Evolutionary conservation across 257 asterid genomes (phyloP).

Genomic region (Nicotiana attenuata): DNA sequence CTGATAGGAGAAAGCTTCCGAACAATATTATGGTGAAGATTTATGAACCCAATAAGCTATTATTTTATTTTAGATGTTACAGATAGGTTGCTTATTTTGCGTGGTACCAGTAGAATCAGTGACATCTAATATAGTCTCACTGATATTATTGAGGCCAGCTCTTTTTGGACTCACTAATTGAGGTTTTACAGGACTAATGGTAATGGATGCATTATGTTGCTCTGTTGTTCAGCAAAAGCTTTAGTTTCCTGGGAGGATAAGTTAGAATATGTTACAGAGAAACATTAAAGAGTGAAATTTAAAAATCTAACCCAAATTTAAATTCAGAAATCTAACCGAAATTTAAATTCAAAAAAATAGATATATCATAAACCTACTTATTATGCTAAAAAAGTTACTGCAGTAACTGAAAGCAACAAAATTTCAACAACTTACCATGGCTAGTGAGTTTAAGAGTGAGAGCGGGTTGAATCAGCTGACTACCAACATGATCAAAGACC

Average conservation of each 20-base stretch:
- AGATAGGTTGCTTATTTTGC: slow-evolving; percentile 14
- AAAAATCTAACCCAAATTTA: no score
- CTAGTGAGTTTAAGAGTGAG: slow-evolving; percentile 17
- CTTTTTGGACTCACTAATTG: slow-evolving; percentile 25
- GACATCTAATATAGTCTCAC: background rate
- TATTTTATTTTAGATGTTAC: no score
- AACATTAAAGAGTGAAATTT: no score
- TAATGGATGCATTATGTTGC: slow-evolving; percentile 29
- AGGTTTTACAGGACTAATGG: slow-evolving; percentile 32
- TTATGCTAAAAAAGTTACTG: no score
- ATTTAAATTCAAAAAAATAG: no score
- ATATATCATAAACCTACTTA: no score
- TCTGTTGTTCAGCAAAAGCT: slow-evolving; percentile 14
- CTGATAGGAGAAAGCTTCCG: no score
- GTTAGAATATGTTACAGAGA: background rate
- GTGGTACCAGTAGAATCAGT: slow-evolving; percentile 8
- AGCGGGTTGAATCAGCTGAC: slow-evolving; percentile 5
- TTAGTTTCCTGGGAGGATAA: slow-evolving; percentile 32
- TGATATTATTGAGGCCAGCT: slow-evolving; percentile 19
- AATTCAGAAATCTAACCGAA: no score
- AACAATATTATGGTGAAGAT: no score
- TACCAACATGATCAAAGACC: slow-evolving; percentile 32
- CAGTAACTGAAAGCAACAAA: no score
- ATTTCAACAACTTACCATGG: slow-evolving; percentile 27
- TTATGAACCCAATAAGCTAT: no score